A percentile compares a stretch with the other conserved stretches of the same genome.
These are phyloP conservation scores for Desmodesmus armatus DNA, from an alignment of 139 green algal genomes.

Conservation along the genomic window DNA sequence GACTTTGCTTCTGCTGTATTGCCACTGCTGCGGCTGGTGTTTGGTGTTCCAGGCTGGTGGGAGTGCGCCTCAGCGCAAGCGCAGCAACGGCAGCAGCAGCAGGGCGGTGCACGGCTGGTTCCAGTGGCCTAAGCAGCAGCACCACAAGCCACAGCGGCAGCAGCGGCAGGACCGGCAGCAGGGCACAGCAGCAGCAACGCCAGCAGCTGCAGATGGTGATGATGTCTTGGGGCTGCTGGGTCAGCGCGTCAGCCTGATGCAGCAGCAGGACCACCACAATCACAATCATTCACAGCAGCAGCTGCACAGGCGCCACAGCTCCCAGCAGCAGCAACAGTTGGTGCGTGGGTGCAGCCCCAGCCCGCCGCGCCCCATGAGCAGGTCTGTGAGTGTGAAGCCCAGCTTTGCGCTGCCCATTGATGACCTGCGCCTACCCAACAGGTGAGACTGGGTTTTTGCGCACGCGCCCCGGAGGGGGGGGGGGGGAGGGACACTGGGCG, in stretches of 20 bases:
- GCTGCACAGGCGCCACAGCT: neutral
- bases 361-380: neutral
- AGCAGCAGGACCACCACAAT: too few relatives aligned
- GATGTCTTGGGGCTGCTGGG: too few relatives aligned
- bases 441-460: constrained; percentile 8
- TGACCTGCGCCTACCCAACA: neutral
- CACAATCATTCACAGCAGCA: constrained; percentile 8
- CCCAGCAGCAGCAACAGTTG: constrained; percentile 1
- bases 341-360: neutral
- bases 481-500: too few relatives aligned
- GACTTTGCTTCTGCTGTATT: too few relatives aligned
- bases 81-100: too few relatives aligned
- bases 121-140: neutral
- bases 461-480: too few relatives aligned
- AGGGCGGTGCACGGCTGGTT: neutral
- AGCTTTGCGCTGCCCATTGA: constrained; percentile 34
- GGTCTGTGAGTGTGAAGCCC: constrained; percentile 26
- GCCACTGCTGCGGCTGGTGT: too few relatives aligned
- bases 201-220: neutral
- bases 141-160: neutral
- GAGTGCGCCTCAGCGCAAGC: too few relatives aligned
- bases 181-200: neutral
- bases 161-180: neutral
- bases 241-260: too few relatives aligned
- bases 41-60: too few relatives aligned